These are phyloP conservation scores for Cryptococcus amylolentus DNA, from an alignment of 1,284 basidiomycete species.

Conservation along the genomic window DNA sequence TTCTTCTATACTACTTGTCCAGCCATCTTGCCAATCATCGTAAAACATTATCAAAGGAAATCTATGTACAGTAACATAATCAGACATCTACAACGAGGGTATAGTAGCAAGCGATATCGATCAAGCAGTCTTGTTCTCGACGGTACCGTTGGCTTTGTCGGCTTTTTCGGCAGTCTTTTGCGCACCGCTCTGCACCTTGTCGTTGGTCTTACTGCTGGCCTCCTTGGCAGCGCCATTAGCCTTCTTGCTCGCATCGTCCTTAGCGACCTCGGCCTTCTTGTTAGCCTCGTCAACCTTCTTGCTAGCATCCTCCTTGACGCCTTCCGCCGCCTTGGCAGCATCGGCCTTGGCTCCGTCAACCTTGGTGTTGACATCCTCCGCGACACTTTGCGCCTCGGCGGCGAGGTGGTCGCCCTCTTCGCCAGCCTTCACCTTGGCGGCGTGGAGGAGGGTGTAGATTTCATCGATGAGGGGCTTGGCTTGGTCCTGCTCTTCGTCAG, in stretches of 20 bases:
- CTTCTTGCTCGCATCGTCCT: not conserved
- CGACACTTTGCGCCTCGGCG: not conserved
- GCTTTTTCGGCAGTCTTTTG: slow-evolving; percentile 3
- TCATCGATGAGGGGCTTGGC: slow-evolving; percentile 49
- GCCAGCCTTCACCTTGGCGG: slow-evolving; percentile 40
- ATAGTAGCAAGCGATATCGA: not conserved
- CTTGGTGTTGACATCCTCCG: not conserved
- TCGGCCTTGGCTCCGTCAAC: not conserved
- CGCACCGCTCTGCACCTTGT: not conserved
- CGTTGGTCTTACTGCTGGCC: not conserved
- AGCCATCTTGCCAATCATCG: not conserved
- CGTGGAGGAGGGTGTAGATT: slow-evolving; percentile 44
- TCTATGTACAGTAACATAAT: not conserved
- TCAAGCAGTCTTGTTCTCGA: slow-evolving; percentile 3
- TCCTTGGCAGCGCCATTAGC: not conserved
- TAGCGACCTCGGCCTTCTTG: not conserved
- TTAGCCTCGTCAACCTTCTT: not conserved
- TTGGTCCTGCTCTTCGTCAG: slow-evolving; percentile 31
- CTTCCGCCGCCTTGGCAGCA: not conserved
- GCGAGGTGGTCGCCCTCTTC: slow-evolving; percentile 17
- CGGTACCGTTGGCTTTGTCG: slow-evolving; percentile 20
- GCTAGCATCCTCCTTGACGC: not conserved
- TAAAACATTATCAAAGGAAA: not conserved
- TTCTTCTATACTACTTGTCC: not conserved
- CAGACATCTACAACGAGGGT: not conserved